Base-by-base conservation (phyloP, 2,329 filamentous ascomycete species). In the Lomentospora prolificans region DNA sequence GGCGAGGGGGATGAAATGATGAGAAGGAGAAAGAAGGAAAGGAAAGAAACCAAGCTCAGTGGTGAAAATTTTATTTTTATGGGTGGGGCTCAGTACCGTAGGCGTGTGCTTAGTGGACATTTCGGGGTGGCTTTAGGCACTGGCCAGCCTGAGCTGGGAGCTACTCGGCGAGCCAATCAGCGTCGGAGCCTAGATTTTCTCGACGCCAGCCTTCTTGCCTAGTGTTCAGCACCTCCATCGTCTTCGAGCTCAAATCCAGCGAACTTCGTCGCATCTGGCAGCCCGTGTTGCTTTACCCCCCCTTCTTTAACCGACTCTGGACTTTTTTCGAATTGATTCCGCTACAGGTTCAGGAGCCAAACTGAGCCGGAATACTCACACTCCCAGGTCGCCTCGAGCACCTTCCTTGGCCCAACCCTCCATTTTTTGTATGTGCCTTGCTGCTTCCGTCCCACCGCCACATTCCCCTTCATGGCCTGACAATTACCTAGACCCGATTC, bases 1-100 rank as follows among this genome's bases (percentile, higher is more conserved):
- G 91, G 81, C 91, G 91, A 96, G 90, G 84, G 87, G 85, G 84
- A 74, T 68, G 69, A 69, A 66, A 65, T 36, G 55, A 66, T 70
- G 66, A 69, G 67, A 69, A 68, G 60, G 67, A 63, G 64, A 64
- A 66, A 57, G 62, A 63, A 61, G 60, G 65, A 62, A 62, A 39
- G 51, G 54, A 54, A 59, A 19, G 55, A 46, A 36, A 14, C 22
- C 50, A 59, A 61, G 61, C 60, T 62, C 50, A 12, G 51, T 14
- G 39, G 5, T 8, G 24, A 6, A 28, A 51, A 31, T 55, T 36
- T 51, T 14, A 36, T 55, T 55, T 50, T 55, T 55, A 50, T 51
- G 44, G 53, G 44, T 48, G 44, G 44, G 44, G 44, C 44, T 36
- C 12, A 25, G 52, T 24, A 10, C 17, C 14, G 12, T n/a, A 17